Conservation (phyloP, 139 green algal genomes). For the Medakamo hakoo region DNA sequence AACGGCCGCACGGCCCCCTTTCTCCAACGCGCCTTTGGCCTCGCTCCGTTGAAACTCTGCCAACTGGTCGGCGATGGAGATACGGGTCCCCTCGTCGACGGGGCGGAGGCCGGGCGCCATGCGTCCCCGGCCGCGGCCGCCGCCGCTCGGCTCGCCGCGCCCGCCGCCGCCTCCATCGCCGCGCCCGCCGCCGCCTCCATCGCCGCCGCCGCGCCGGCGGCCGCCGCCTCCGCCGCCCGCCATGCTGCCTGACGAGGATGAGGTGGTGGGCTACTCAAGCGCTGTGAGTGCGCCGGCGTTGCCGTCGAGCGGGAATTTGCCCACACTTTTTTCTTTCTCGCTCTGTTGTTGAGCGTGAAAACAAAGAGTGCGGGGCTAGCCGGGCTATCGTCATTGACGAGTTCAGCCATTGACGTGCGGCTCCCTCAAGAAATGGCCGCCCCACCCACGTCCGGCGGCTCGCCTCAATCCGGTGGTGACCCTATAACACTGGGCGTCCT, state of each 20-base stretch:
- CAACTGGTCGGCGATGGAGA: slow-evolving; percentile 23
- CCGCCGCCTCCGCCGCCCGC: too few relatives aligned
- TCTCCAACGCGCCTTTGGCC: slow-evolving; percentile 10
- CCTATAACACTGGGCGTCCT: slow-evolving; percentile 55
- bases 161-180: background rate
- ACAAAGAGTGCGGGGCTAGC: too few relatives aligned
- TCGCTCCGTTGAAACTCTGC: slow-evolving; percentile 19
- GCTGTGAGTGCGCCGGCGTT: too few relatives aligned
- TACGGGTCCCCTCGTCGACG: slow-evolving; percentile 19
- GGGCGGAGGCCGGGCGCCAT: slow-evolving; percentile 21
- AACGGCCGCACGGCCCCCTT: background rate
- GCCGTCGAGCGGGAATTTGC: background rate
- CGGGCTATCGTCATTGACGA: too few relatives aligned
- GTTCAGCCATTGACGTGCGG: too few relatives aligned
- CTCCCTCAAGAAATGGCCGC: too few relatives aligned
- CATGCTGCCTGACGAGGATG: too few relatives aligned
- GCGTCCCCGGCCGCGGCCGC: slow-evolving; percentile 9
- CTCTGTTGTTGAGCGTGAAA: too few relatives aligned
- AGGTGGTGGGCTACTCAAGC: too few relatives aligned
- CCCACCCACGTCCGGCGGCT: background rate
- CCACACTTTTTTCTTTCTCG: background rate
- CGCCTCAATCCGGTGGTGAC: slow-evolving; percentile 29
- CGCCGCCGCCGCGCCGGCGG: too few relatives aligned
- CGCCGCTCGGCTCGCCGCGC: background rate
- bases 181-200: too few relatives aligned